Evolutionary conservation across 208 protist genomes (phyloP).

Genomic region (Vickermania spadyakhi): DNA sequence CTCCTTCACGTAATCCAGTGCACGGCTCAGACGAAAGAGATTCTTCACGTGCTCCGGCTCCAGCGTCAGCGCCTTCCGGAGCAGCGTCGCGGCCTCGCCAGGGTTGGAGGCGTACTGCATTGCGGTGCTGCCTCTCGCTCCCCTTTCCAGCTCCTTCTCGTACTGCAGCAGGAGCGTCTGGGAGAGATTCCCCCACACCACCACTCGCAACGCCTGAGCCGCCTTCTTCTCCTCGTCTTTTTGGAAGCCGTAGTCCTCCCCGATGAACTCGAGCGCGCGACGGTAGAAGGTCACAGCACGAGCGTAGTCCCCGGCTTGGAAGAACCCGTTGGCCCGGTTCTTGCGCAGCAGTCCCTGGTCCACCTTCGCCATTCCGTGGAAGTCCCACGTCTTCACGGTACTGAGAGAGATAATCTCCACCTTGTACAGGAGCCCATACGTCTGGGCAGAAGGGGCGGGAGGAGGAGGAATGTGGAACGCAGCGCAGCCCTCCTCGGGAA

Average conservation of each 20-base stretch:
- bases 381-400: slow-evolving; percentile 58
- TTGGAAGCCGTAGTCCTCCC: slow-evolving; percentile 55
- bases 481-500: slow-evolving; percentile 27
- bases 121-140: background rate
- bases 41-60: slow-evolving; percentile 60
- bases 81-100: slow-evolving; percentile 35
- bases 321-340: slow-evolving; percentile 72
- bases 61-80: slow-evolving; percentile 51
- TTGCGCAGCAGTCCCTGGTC: slow-evolving; percentile 51
- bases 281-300: slow-evolving; percentile 77
- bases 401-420: slow-evolving; percentile 52
- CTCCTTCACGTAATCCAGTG: slow-evolving; percentile 43
- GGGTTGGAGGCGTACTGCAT: background rate
- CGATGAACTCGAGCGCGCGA: slow-evolving; percentile 78
- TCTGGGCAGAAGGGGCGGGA: slow-evolving; percentile 8
- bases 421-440: slow-evolving; percentile 44
- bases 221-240: slow-evolving; percentile 35
- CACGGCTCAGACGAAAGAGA: slow-evolving; percentile 70
- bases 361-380: slow-evolving; percentile 49
- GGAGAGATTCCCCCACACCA: slow-evolving; percentile 59
- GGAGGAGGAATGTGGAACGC: slow-evolving; percentile 47
- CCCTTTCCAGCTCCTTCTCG: slow-evolving; percentile 10
- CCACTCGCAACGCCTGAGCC: slow-evolving; percentile 36
- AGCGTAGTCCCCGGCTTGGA: slow-evolving; percentile 45
- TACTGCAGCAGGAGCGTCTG: slow-evolving; percentile 61